phyloP scores from a whole-genome alignment of 768 basidiomycete genomes.

The Cystobasidium onofrii region DNA sequence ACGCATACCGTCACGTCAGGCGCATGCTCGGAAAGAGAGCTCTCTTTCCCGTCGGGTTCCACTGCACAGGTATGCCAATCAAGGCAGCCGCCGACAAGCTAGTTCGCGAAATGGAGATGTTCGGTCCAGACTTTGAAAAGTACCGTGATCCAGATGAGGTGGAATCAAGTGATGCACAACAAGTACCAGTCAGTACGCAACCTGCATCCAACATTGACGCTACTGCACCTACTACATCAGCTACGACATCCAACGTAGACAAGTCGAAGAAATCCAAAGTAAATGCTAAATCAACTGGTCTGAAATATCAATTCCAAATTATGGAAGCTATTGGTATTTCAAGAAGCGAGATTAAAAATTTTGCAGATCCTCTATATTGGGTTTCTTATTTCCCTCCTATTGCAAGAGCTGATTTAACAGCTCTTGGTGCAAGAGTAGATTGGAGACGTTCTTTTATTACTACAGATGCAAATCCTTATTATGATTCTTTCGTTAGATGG shows the following conservation, averaged over 20 bases:
- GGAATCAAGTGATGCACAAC: constrained; percentile 47
- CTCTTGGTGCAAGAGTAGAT: constrained; percentile 90
- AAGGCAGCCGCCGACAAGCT: constrained; percentile 99
- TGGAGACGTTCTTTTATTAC: constrained; percentile 94
- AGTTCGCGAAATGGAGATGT: constrained; percentile 90
- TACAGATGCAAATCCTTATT: constrained; percentile 92
- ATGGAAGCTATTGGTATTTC: constrained; percentile 56
- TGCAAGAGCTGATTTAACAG: constrained; percentile 69
- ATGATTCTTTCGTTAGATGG: constrained; percentile 94
- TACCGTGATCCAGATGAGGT: constrained; percentile 50
- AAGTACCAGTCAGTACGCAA: constrained; percentile 37
- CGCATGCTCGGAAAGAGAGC: constrained; percentile 88
- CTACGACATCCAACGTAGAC: constrained; percentile 46
- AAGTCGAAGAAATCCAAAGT: constrained; percentile 96
- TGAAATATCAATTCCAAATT: constrained; percentile 97
- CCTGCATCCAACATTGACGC: constrained; percentile 47
- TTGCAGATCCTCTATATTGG: constrained; percentile 93
- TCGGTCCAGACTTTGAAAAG: constrained; percentile 77
- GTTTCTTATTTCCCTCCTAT: constrained; percentile 91
- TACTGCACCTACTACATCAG: constrained; percentile 46
- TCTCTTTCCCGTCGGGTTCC: constrained; percentile 94
- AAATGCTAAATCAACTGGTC: constrained; percentile 80
- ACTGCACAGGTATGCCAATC: constrained; percentile 98
- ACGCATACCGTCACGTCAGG: neutral
- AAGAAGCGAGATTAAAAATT: constrained; percentile 81